Evolutionary conservation across 306 rosid species (phyloP).

Genomic region (Citrullus colocynthis): DNA sequence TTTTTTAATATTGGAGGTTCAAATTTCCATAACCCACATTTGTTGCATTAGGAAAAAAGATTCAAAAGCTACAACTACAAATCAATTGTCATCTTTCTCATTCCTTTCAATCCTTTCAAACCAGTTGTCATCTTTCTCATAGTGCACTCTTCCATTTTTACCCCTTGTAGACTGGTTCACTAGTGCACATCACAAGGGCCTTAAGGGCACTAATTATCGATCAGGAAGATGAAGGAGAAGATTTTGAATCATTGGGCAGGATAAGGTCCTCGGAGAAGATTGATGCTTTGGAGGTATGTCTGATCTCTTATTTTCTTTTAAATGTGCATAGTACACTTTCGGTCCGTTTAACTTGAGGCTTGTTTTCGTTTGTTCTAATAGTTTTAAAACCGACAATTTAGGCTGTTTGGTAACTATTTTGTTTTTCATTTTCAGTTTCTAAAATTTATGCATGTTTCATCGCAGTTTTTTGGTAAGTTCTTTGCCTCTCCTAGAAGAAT

Average conservation of each 20-base stretch:
- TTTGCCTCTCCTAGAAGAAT: too few species aligned
- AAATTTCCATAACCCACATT: neutral
- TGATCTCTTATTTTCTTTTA: constrained; percentile 1
- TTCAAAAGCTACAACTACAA: neutral
- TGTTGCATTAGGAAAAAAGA: neutral
- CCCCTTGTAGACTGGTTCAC: constrained; percentile 43
- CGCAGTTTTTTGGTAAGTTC: too few species aligned
- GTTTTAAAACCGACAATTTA: neutral
- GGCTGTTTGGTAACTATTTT: neutral
- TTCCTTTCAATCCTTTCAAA: neutral
- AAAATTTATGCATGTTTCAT: too few species aligned
- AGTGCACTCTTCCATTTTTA: neutral
- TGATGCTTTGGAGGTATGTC: constrained; percentile 83
- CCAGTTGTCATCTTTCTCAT: constrained; percentile 2
- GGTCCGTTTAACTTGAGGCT: neutral
- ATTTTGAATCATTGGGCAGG: constrained; percentile 34
- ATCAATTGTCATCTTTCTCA: neutral
- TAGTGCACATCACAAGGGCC: constrained; percentile 74
- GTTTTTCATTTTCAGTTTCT: neutral
- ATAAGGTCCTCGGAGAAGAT: constrained; percentile 45
- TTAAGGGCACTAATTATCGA: constrained; percentile 51
- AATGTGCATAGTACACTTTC: neutral
- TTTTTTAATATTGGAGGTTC: neutral
- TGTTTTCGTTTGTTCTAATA: neutral
- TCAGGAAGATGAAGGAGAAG: constrained; percentile 56